Base-by-base conservation (phyloP, 192 early-diverging fungal genomes). In the Coemansia sp. region DNA sequence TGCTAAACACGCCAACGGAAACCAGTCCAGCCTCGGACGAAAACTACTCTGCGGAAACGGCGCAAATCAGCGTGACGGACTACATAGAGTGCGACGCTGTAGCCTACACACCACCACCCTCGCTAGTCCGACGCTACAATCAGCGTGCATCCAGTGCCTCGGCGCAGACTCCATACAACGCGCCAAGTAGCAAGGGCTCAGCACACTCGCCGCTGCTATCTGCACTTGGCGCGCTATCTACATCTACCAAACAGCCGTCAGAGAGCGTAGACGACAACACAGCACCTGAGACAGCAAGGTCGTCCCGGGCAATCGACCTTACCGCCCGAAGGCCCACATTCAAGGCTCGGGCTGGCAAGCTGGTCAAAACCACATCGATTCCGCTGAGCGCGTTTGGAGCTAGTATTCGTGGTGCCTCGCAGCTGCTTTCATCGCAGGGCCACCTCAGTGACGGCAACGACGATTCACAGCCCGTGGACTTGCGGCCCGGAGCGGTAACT, bases 281-380 rank as follows among this genome's bases (percentile, higher is more conserved):
- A 27, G 35, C 14, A 16, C 35, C 35, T n/a, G 7, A 23, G 1
- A 7, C 38, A 25, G 42, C 8, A 30, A 57, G 45, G 6, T 25
- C 62, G 6, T 51, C 38, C 45, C 47, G 62, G 7, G 19, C 40
- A 11, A 56, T 64, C 24, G 52, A 58, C 22, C 54, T 58, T 47
- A 47, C 64, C 1, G 43, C 49, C 18, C 46, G 33, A 5, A 28
- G 55, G 35, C 50, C 62, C 11, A 44, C 9, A 22, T 65, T 69
- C 33, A 62, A 66, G 47, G 62, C 70, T 1, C 22, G 63, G 10
- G 58, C 66, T 1, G 70, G 70, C 16, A 51, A 46, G 22, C 63
- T 73, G 21, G 60, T 69, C 21, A 73, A 79, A 24, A 79, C 69
- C 14, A 79, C 65, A 25, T 72, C 70, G 2, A 69, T 79, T 5